Evolutionary conservation across 345 rosid genomes (phyloP).

Genomic region (Citrus cavaleriei): DNA sequence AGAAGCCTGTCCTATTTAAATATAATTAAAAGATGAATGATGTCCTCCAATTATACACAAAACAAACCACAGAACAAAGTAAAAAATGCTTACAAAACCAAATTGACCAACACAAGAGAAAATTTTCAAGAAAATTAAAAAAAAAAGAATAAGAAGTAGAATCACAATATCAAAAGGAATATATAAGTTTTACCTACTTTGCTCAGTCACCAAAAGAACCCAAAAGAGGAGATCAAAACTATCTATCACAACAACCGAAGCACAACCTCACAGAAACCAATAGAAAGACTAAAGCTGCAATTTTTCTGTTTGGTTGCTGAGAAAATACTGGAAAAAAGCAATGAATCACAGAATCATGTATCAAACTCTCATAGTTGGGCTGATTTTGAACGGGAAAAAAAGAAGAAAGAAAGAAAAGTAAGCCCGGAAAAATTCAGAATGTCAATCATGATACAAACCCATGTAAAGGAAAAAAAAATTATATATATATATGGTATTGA

Average conservation of each 20-base stretch:
- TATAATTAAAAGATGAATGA: not conserved
- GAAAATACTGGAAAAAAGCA: not conserved
- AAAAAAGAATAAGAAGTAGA: not conserved
- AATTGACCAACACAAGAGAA: not conserved
- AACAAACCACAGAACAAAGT: not conserved
- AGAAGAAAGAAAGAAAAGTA: not conserved
- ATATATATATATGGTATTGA: not conserved
- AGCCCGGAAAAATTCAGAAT: not conserved
- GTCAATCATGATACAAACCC: slow-evolving; percentile 6
- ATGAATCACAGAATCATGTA: slow-evolving; percentile 1
- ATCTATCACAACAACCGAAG: not conserved
- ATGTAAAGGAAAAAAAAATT: no score
- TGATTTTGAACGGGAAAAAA: not conserved
- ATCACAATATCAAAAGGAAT: slow-evolving; percentile 7
- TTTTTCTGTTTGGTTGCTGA: not conserved
- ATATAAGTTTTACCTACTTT: slow-evolving; percentile 22
- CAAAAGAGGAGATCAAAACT: slow-evolving; percentile 4
- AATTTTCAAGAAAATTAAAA: not conserved
- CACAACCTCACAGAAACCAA: not conserved
- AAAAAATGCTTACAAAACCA: slow-evolving; percentile 3
- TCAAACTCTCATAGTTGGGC: not conserved
- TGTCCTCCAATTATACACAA: not conserved
- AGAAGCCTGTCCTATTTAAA: slow-evolving; percentile 13
- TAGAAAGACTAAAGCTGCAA: not conserved
- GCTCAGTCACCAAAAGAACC: slow-evolving; percentile 14